Evolutionary conservation across 441 rosid genomes (phyloP).

Genomic region (Pelargonium fulgidum): DNA sequence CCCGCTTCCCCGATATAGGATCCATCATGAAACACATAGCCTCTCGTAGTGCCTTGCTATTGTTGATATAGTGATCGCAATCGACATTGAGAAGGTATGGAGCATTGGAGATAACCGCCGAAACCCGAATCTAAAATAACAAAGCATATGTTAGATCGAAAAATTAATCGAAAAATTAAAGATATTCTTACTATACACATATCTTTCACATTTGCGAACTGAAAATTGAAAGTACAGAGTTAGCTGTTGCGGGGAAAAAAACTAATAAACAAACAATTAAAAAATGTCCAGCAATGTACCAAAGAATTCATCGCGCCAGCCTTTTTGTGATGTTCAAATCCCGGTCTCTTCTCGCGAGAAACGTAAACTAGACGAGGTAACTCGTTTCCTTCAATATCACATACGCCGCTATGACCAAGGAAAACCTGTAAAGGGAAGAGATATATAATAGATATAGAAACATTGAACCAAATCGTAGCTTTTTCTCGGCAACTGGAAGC

Average conservation of each 20-base stretch:
- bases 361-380: slow-evolving; percentile 82
- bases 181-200: not conserved
- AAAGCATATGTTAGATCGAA: slow-evolving; percentile 11
- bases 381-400: slow-evolving; percentile 77
- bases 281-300: slow-evolving; percentile 34
- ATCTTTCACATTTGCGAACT: not conserved
- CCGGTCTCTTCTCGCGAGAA: slow-evolving; percentile 96
- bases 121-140: slow-evolving; percentile 54
- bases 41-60: slow-evolving; percentile 87
- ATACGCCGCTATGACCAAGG: slow-evolving; percentile 77
- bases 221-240: not conserved
- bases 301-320: slow-evolving; percentile 97
- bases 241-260: too few relatives aligned
- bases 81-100: slow-evolving; percentile 86
- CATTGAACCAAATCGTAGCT: not conserved
- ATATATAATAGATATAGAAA: not conserved
- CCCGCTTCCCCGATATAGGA: slow-evolving; percentile 72
- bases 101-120: slow-evolving; percentile 81
- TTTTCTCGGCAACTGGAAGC: not conserved
- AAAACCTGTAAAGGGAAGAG: slow-evolving; percentile 44
- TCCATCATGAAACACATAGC: slow-evolving; percentile 99
- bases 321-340: slow-evolving; percentile 91
- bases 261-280: not conserved
- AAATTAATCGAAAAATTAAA: not conserved
- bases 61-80: slow-evolving; percentile 92